Conservation (phyloP, 306 rosid genomes). For the Quercus variabilis region DNA sequence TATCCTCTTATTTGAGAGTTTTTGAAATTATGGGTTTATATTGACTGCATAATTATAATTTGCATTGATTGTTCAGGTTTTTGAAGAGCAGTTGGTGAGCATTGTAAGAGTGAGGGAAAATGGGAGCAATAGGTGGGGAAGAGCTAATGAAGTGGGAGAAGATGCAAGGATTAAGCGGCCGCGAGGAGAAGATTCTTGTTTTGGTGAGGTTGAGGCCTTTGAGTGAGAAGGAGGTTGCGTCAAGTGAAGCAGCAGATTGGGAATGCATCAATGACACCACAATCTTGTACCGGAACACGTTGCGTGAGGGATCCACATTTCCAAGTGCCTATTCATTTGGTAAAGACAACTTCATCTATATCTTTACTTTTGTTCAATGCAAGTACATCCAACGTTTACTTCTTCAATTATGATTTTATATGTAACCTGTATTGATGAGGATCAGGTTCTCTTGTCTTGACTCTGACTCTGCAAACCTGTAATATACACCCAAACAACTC, state of each 20-base stretch:
- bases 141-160: constrained; percentile 85
- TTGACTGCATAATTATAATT: constrained; percentile 6
- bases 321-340: constrained; percentile 96
- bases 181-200: constrained; percentile 95
- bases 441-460: background rate
- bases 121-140: constrained; percentile 88
- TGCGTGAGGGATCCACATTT: constrained; percentile 97
- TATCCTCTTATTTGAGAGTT: constrained; percentile 26
- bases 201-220: constrained; percentile 88
- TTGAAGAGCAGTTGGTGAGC: constrained; percentile 15
- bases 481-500: background rate
- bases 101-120: constrained; percentile 37
- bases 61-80: constrained; percentile 21
- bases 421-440: background rate
- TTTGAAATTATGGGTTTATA: constrained; percentile 23
- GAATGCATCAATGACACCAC: constrained; percentile 96
- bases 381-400: constrained; percentile 9
- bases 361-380: constrained; percentile 13
- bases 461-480: background rate
- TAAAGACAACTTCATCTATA: constrained; percentile 29
- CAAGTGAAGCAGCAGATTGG: constrained; percentile 86
- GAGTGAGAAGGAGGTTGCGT: constrained; percentile 67
- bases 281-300: constrained; percentile 78
- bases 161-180: constrained; percentile 62
- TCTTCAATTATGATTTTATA: background rate